Percentiles rank a stretch among this genome's conserved stretches.
phyloP scores from a whole-genome alignment of 2,329 filamentous ascomycete species.

The Aspergillus niger region DNA sequence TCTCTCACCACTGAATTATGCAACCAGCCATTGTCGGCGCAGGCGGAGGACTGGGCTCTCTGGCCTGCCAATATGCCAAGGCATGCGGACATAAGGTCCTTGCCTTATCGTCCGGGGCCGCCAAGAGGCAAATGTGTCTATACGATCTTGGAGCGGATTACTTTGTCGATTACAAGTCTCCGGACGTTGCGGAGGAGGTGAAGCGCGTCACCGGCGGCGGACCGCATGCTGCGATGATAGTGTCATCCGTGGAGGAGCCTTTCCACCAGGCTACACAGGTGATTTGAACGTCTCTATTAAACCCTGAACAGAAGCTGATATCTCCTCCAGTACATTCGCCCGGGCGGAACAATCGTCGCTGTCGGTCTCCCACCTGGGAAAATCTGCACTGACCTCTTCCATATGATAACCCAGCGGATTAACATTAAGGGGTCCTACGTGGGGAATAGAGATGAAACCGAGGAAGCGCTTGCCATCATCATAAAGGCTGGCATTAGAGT shows the following conservation, averaged over 20 bases:
- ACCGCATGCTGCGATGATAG: constrained; percentile 79
- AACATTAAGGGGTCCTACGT: constrained; percentile 88
- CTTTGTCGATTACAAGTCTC: constrained; percentile 74
- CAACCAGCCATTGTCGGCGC: constrained; percentile 78
- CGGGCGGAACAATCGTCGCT: constrained; percentile 77
- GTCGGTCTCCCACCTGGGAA: constrained; percentile 82
- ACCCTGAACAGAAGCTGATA: not conserved
- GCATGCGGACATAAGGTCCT: constrained; percentile 83
- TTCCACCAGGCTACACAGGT: constrained; percentile 74
- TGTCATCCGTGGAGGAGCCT: constrained; percentile 82
- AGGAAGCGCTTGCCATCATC: constrained; percentile 88
- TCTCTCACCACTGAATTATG: too few species aligned
- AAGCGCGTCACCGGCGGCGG: constrained; percentile 78
- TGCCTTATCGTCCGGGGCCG: constrained; percentile 78
- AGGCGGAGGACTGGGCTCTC: constrained; percentile 76
- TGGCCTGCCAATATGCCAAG: constrained; percentile 85
- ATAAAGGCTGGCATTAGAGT: constrained; percentile 75
- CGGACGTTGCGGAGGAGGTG: constrained; percentile 78
- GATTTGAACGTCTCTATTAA: constrained; percentile 26
- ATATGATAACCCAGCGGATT: constrained; percentile 84
- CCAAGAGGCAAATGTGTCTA: constrained; percentile 68
- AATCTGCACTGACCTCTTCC: constrained; percentile 78
- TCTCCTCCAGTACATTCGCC: constrained; percentile 70
- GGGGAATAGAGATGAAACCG: constrained; percentile 80
- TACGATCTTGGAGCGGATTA: constrained; percentile 71